Conservation (phyloP, 768 basidiomycete species). For the Coprinopsis marcescibilis region DNA sequence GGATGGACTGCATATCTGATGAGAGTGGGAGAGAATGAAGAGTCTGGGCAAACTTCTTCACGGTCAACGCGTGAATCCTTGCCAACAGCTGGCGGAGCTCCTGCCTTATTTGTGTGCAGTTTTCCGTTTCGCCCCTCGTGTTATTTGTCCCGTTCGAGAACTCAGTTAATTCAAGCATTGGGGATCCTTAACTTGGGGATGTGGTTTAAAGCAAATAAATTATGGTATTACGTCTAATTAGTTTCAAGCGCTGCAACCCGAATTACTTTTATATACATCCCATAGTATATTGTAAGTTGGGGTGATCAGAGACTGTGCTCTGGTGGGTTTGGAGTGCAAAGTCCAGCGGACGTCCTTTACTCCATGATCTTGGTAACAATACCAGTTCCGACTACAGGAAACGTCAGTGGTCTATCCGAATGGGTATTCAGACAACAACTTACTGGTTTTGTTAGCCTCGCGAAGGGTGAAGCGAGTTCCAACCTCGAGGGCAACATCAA, state of each 20-base stretch:
- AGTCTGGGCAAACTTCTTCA: not conserved
- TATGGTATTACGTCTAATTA: conserved; percentile 12
- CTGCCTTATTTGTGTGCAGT: conserved; percentile 3
- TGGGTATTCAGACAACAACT: conserved; percentile 22
- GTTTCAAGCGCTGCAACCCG: not conserved
- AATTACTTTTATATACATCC: conserved; percentile 4
- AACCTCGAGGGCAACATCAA: conserved; percentile 84
- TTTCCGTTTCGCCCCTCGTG: not conserved
- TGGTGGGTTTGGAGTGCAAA: not conserved
- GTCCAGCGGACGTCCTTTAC: conserved; percentile 11
- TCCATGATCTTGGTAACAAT: conserved; percentile 83
- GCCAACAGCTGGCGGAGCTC: no score
- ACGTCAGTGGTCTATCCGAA: conserved; percentile 8
- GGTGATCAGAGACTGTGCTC: not conserved
- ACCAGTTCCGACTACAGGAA: conserved; percentile 77
- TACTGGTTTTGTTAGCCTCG: conserved; percentile 90
- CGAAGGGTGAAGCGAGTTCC: conserved; percentile 92
- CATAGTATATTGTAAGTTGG: not conserved
- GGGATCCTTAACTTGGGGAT: not conserved
- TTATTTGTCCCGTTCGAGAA: not conserved
- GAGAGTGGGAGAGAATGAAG: conserved; percentile 11
- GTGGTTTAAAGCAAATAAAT: conserved; percentile 12
- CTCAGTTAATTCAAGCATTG: not conserved
- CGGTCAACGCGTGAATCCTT: no score
- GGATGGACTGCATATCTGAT: conserved; percentile 32